Base-by-base conservation (phyloP, 176 grass and related monocot genomes). In the Carex pumila region DNA sequence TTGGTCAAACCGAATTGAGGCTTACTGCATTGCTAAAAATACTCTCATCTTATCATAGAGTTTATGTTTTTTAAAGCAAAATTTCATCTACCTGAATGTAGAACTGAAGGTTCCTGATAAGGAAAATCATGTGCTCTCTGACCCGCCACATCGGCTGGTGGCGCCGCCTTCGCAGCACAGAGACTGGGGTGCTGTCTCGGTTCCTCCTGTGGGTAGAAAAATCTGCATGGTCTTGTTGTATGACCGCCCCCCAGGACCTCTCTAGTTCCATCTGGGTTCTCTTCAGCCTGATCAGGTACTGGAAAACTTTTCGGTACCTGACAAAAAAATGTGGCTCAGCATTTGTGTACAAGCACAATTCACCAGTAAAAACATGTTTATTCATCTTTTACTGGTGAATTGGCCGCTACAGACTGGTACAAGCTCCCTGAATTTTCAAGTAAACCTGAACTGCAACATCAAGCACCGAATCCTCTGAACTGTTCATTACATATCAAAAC, bases 191-290 rank as follows among this genome's bases (percentile, higher is more conserved):
- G 76, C 88, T 95, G 83, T 92, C 91, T 7, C 85, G 70, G 85
- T 99, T 89, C 87, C 87, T 99, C 64, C 86, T 88, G 61, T 93
- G 87, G 65, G 89, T 88, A 85, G 93, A 94, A 92, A 99, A 99
- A 91, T 99, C 91, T 89, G 88, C 88, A 87, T 99, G 96, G 84
- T 99, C 96, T 90, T 94, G 90, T 61, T 99, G 96, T 90, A 95
- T 95, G 83, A 93, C 91, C 79, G 96, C 92, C 83, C 91, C 93
- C 96, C 96, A 99, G 47, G 96, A 99, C 90, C 88, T 99, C 83
- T 99, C 96, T 58, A 99, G 74, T 83, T 99, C 96, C 96, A 99
- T 99, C 83, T 95, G 96, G 70, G 96, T 95, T 92, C 96, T 93
- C 80, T 99, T 99, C 30, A 99, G 89, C 86, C 92, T 89, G 59